Percentiles rank a stretch among this genome's conserved stretches.
These are phyloP conservation scores for Grammothele lineata DNA, from an alignment of 768 basidiomycete species.

Conservation along the genomic window DNA sequence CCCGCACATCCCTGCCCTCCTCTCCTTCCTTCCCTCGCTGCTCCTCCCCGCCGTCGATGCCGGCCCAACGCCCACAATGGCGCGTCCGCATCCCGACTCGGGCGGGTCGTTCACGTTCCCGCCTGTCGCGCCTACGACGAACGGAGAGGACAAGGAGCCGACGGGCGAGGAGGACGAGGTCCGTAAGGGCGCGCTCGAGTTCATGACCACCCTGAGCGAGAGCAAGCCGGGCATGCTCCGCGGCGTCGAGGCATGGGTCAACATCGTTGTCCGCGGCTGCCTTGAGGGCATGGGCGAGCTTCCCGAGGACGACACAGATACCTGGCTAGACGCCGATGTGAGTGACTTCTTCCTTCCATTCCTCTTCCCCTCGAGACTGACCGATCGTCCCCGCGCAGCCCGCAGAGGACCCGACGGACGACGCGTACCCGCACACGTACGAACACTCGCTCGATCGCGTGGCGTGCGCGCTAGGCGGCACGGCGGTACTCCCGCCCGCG, in stretches of 20 bases:
- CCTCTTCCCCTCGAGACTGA: background rate
- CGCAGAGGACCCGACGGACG: slow-evolving; percentile 57
- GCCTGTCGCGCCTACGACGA: slow-evolving; percentile 21
- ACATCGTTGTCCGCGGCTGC: slow-evolving; percentile 67
- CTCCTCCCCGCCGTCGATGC: slow-evolving; percentile 61
- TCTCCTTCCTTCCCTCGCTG: slow-evolving; percentile 66
- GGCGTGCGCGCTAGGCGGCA: slow-evolving; percentile 76
- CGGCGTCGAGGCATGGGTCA: slow-evolving; percentile 66
- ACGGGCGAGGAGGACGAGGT: slow-evolving; percentile 68
- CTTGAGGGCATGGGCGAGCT: slow-evolving; percentile 81
- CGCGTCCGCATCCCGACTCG: slow-evolving; percentile 43
- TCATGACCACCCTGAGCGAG: slow-evolving; percentile 81
- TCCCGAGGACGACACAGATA: slow-evolving; percentile 52
- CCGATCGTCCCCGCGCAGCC: slow-evolving; percentile 41
- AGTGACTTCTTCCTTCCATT: slow-evolving; percentile 26
- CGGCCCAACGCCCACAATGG: slow-evolving; percentile 49
- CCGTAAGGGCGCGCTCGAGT: slow-evolving; percentile 71
- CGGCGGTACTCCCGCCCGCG: slow-evolving; percentile 69
- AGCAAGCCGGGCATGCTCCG: slow-evolving; percentile 66
- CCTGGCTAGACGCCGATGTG: slow-evolving; percentile 76
- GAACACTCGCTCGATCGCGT: slow-evolving; percentile 82
- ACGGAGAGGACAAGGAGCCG: slow-evolving; percentile 36
- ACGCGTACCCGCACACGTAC: slow-evolving; percentile 68
- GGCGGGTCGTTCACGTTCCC: slow-evolving; percentile 37
- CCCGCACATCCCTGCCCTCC: slow-evolving; percentile 62